Evolutionary conservation across 352 stramenopile species (phyloP).

Genomic region (Globisporangium spinosum): DNA sequence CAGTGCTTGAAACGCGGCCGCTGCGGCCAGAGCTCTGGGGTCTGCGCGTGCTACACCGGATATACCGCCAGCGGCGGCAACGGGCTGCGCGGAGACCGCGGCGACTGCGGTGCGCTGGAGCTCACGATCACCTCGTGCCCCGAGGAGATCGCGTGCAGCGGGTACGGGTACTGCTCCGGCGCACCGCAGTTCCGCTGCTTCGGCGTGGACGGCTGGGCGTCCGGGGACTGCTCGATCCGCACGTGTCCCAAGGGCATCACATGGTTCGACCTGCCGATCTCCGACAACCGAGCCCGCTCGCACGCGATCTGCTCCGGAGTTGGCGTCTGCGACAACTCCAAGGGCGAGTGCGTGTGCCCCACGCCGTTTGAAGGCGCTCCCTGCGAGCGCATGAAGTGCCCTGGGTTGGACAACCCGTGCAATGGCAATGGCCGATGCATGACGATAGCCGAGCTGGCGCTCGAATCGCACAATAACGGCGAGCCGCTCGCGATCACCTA

Average conservation of each 20-base stretch:
- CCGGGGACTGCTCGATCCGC: conserved; percentile 66
- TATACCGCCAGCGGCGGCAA: conserved; percentile 75
- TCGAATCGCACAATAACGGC: conserved; percentile 44
- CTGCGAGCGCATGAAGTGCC: conserved; percentile 70
- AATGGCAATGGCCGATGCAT: conserved; percentile 66
- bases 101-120: conserved; percentile 63
- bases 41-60: conserved; percentile 83
- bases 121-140: conserved; percentile 50
- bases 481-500: conserved; percentile 59
- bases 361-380: conserved; percentile 60
- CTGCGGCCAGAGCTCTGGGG: conserved; percentile 69
- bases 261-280: conserved; percentile 67
- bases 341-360: conserved; percentile 64
- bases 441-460: conserved; percentile 57
- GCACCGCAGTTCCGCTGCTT: conserved; percentile 69
- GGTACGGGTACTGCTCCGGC: conserved; percentile 69
- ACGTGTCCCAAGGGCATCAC: conserved; percentile 55
- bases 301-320: conserved; percentile 58
- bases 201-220: conserved; percentile 52
- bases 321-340: conserved; percentile 55
- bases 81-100: conserved; percentile 46
- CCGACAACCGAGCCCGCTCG: conserved; percentile 52
- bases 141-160: conserved; percentile 60
- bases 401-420: conserved; percentile 49
- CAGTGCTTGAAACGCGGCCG: conserved; percentile 65